Conservation (phyloP, 345 rosid species). For the Eucalyptus tenuipes region DNA sequence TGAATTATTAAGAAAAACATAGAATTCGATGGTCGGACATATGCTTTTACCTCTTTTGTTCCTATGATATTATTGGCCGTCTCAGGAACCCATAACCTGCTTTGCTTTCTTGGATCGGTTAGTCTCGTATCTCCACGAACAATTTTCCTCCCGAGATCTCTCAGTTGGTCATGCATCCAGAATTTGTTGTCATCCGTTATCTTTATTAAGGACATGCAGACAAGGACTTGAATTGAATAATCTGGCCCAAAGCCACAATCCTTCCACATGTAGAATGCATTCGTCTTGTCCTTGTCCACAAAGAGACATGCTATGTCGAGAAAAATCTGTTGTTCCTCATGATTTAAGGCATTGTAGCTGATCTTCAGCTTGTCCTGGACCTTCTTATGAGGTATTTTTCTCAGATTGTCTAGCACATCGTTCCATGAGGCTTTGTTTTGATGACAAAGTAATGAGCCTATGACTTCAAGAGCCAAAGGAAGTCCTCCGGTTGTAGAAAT, state of each 20-base stretch:
- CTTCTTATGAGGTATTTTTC: background rate
- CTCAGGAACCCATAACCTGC: background rate
- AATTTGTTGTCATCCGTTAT: background rate
- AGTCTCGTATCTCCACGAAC: fast-evolving
- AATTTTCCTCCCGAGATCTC: background rate
- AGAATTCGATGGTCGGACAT: fast-evolving
- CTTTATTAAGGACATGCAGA: background rate
- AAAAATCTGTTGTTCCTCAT: background rate
- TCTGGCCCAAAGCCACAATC: fast-evolving
- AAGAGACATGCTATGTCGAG: background rate
- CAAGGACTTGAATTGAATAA: background rate
- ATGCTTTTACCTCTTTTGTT: background rate
- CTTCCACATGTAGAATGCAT: background rate
- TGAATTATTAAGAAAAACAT: too few relatives aligned
- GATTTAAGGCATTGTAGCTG: background rate
- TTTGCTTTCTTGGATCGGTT: background rate
- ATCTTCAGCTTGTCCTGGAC: background rate
- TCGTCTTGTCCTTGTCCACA: background rate
- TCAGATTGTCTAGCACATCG: fast-evolving
- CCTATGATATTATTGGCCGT: fast-evolving
- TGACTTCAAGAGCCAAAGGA: background rate
- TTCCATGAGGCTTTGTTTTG: background rate
- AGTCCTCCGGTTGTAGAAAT: background rate
- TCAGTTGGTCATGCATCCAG: background rate
- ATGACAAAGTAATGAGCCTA: background rate